Percentiles rank a stretch among this genome's conserved stretches.
Evolutionary conservation across 2,329 filamentous ascomycete species (phyloP).

Genomic region (Chaetoscypha palmicola): DNA sequence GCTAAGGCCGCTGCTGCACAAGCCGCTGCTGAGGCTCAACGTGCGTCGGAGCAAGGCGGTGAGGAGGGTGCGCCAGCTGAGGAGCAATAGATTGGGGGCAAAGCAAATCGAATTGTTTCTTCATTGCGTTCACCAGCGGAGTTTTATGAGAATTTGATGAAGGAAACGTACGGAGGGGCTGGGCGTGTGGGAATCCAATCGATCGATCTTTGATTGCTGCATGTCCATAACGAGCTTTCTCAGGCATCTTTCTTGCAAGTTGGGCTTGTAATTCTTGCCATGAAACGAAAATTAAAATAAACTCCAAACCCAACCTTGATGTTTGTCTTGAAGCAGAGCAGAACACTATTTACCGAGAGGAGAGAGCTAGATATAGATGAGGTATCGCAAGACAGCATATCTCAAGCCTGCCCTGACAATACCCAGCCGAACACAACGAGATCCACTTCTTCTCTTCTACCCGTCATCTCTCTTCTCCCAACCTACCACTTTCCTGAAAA

Average conservation of each 20-base stretch:
- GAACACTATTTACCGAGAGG: background rate
- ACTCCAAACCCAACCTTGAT: background rate
- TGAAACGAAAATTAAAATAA: slow-evolving; percentile 15
- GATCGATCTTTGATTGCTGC: slow-evolving; percentile 7
- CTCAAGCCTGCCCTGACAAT: too few relatives aligned
- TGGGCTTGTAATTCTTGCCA: slow-evolving; percentile 30
- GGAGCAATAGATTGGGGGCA: slow-evolving; percentile 30
- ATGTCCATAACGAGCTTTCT: slow-evolving; percentile 26
- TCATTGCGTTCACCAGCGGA: slow-evolving; percentile 11
- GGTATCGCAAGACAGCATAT: too few relatives aligned
- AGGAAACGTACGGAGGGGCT: slow-evolving; percentile 17
- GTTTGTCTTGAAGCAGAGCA: background rate
- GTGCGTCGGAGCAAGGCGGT: slow-evolving; percentile 46
- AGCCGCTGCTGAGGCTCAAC: slow-evolving; percentile 56
- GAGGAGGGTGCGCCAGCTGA: slow-evolving; percentile 42
- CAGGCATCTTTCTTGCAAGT: slow-evolving; percentile 13
- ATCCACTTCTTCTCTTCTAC: too few relatives aligned
- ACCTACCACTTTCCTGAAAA: too few relatives aligned
- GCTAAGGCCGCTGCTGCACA: slow-evolving; percentile 74
- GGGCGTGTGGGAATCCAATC: slow-evolving; percentile 26
- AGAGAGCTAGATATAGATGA: too few relatives aligned
- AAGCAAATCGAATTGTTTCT: background rate
- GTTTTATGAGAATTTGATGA: slow-evolving; percentile 16
- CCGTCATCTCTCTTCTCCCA: too few relatives aligned
- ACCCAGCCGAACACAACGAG: too few relatives aligned